Evolutionary conservation across 2,329 filamentous ascomycete genomes (phyloP), one percentile per base, ranked within the genome.

Genomic region (Aspergillus fijiensis): DNA sequence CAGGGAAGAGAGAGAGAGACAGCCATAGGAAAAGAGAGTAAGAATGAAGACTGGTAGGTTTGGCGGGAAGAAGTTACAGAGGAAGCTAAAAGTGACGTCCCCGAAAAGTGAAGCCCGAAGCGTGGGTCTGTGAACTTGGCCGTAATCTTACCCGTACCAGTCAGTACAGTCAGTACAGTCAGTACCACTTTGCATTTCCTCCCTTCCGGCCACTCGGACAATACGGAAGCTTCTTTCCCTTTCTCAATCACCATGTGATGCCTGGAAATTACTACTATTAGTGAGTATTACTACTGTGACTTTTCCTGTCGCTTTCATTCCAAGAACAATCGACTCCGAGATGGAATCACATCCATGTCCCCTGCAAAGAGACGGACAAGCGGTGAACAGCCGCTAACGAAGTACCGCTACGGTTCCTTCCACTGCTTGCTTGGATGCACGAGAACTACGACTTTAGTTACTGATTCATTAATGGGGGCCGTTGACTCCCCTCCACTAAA

Each of bases 91-190:
- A 48, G 42, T 53, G 45, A 53, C 50, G 47, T 59, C 57, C 57
- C 57, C 57, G 57, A 59, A 45, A 42, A 55, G n/a, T 59, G 57
- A 51, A 55, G 57, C 57, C 57, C 57, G 57, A 59, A 21, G 33
- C 56, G 21, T 59, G 57, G 51, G 47, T 55, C 57, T n/a, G 48
- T 49, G 45, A 42, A 31, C 57, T 42, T 50, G 49, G 48, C 53
- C 7, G 53, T 55, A 55, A 49, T 49, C 5, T 55, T 55, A 45
- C 33, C 33, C 10, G 33, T 16, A 35, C 11, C 10, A 12, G 23
- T 4, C 23, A 23, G 23, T 23, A 23, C 23, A 23, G 5, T 4
- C 23, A 23, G 23, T 23, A 4, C 3, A 23, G 5, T 4, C 23
- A 23, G 23, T 23, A 4, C 3, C 4, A 35, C 33, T 35, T 2